These are phyloP conservation scores for Dendrobium nobile DNA, from an alignment of 106 monocot genomes.

Conservation along the genomic window DNA sequence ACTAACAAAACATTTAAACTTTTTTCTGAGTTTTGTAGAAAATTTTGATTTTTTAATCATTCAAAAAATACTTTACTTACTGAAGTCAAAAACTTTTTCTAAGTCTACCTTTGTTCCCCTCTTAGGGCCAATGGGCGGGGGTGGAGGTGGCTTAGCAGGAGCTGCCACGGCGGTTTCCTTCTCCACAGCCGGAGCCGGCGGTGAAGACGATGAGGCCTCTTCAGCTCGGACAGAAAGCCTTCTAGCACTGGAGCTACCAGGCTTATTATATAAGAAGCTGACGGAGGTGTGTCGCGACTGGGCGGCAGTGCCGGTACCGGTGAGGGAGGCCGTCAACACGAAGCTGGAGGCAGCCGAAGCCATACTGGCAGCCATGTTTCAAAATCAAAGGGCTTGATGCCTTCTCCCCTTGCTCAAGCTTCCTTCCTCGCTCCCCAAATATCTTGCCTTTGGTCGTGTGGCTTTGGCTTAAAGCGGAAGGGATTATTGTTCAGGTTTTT, in stretches of 20 bases:
- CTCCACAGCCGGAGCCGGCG: slow-evolving; percentile 5
- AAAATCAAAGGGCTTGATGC: background rate
- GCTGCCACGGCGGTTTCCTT: slow-evolving; percentile 11
- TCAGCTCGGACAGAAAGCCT: background rate
- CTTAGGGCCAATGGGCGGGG: slow-evolving; percentile 65
- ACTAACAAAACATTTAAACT: background rate
- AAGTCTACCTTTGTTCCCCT: slow-evolving; percentile 58
- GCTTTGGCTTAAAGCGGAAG: background rate
- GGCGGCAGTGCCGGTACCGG: background rate
- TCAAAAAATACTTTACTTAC: too few species aligned
- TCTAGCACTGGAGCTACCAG: background rate
- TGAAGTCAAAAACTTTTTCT: too few species aligned
- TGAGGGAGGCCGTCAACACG: background rate
- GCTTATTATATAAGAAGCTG: background rate
- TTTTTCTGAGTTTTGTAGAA: background rate
- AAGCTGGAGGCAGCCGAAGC: background rate
- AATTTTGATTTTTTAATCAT: background rate
- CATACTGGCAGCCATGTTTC: background rate
- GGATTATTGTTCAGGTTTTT: background rate
- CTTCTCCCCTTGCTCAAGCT: background rate
- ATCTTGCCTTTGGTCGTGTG: background rate
- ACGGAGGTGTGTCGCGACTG: background rate
- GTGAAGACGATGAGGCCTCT: background rate
- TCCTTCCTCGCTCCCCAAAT: background rate
- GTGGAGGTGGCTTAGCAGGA: slow-evolving; percentile 18